Base-by-base conservation (phyloP, 1,284 basidiomycete genomes). In the Malassezia furfur region DNA sequence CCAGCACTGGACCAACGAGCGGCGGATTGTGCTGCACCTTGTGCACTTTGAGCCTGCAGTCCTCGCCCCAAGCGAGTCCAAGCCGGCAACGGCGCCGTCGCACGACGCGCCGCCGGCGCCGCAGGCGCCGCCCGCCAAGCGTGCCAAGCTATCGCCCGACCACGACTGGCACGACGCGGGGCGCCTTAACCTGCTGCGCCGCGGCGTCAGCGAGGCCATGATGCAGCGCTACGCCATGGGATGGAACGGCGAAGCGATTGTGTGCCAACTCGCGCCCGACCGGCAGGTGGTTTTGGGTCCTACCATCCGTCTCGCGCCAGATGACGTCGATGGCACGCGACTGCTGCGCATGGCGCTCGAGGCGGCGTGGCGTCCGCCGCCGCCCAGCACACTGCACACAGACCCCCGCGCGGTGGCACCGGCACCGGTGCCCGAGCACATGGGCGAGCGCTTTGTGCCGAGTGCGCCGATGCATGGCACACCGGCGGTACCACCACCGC, bases 181-280 rank as follows among this genome's bases (percentile, higher is more conserved):
- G 22, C 72, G 69, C 62, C 59, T 62, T 25, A 70, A 71, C 48
- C 54, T 74, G 34, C 66, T 66, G 43, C 54, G 60, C 15, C 70
- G 72, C 36, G 72, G 72, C 25, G 61, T 74, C 36, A 70, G 64
- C 17, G 70, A 74, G 41, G 56, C 64, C 25, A 71, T 74, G 72
- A 67, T 74, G 19, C 50, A 64, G 54, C 58, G 57, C 21, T 72
- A 64, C 59, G 65, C 64, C 51, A 48, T 74, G 32, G 72, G 63
- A 22, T 74, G 70, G 70, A 65, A 72, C 44, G 72, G 72, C 11
- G 58, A 62, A n/a, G 52, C 51, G n/a, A 61, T 74, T 22, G 61
- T 74, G 2, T 70, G 67, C 35, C 62, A 69, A 0, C 50, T 64
- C 15, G 1, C 68, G 66, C 40, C 61, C 52, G 38, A 52, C 40